phyloP scores from a whole-genome alignment of 1,284 basidiomycete species.

The Microbotryum silenes-acaulis region DNA sequence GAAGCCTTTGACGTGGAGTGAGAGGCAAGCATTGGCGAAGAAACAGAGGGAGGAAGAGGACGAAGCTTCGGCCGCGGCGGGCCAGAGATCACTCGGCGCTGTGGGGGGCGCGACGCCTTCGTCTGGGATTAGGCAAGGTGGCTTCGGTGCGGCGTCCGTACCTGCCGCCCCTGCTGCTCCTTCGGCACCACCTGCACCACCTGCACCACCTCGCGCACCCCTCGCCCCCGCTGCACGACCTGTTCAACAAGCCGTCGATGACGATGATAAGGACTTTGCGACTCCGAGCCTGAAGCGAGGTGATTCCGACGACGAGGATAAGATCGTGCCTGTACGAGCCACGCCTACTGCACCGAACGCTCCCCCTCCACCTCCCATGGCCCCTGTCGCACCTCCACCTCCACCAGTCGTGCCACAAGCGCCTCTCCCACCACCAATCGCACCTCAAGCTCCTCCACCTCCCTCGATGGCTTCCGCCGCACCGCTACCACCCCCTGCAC shows the following conservation, averaged over 20 bases:
- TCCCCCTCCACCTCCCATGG: slow-evolving; percentile 26
- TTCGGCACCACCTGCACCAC: slow-evolving; percentile 38
- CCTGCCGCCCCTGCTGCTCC: slow-evolving; percentile 42
- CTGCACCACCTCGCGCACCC: slow-evolving; percentile 25
- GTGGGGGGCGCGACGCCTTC: slow-evolving; percentile 33
- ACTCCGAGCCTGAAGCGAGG: slow-evolving; percentile 35
- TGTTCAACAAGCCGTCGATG: slow-evolving; percentile 28
- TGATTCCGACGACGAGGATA: slow-evolving; percentile 38
- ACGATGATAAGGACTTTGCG: slow-evolving; percentile 35
- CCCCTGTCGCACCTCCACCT: slow-evolving; percentile 8
- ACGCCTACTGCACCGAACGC: slow-evolving; percentile 33
- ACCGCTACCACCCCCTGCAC: slow-evolving; percentile 13
- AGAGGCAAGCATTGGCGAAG: slow-evolving; percentile 78
- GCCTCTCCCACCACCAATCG: slow-evolving; percentile 40
- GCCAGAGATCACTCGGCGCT: slow-evolving; percentile 8
- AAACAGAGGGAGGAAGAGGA: slow-evolving; percentile 76
- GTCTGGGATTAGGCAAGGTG: slow-evolving; percentile 6
- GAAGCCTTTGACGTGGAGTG: slow-evolving; percentile 83
- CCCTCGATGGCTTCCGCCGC: slow-evolving; percentile 40
- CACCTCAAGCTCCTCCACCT: slow-evolving; percentile 44
- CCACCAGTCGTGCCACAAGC: slow-evolving; percentile 10
- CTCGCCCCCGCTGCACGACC: slow-evolving; percentile 2
- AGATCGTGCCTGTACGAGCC: background rate
- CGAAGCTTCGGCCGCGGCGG: slow-evolving; percentile 51
- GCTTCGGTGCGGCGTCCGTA: slow-evolving; percentile 27